Conservation (phyloP, 179 eudicot species). For the Heliamphora ciliata region DNA sequence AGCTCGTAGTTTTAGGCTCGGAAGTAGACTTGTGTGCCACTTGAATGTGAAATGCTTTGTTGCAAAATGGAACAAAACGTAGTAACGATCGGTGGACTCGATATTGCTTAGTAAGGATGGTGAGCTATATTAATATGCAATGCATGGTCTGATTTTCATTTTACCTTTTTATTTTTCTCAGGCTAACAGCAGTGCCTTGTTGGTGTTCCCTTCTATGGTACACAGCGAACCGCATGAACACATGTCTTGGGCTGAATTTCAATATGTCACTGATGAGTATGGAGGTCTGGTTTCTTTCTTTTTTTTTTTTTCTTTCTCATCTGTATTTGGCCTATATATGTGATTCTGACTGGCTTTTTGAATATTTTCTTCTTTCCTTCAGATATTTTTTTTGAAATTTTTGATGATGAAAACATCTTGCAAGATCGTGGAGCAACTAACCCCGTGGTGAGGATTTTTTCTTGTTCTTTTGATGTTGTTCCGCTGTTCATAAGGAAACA, state of each 20-base stretch:
- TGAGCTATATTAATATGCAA: background rate
- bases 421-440: constrained; percentile 44
- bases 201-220: constrained; percentile 39
- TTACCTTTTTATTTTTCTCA: constrained; percentile 10
- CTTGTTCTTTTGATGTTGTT: constrained; percentile 5
- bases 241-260: constrained; percentile 43
- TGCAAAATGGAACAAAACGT: background rate
- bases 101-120: background rate
- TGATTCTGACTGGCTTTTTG: constrained; percentile 1
- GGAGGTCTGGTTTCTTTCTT: constrained; percentile 34
- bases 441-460: constrained; percentile 39
- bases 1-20: background rate
- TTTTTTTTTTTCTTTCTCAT: background rate
- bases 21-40: background rate
- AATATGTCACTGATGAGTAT: constrained; percentile 39
- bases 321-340: background rate
- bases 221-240: constrained; percentile 50
- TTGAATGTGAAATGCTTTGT: background rate
- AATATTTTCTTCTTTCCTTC: constrained; percentile 12
- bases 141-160: background rate
- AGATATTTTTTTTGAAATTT: constrained; percentile 45
- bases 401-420: constrained; percentile 41
- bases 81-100: background rate
- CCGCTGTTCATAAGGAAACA: background rate
- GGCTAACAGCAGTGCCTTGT: constrained; percentile 39